Conservation (phyloP, 2,329 filamentous ascomycete species). For the Aspergillus sp. region DNA sequence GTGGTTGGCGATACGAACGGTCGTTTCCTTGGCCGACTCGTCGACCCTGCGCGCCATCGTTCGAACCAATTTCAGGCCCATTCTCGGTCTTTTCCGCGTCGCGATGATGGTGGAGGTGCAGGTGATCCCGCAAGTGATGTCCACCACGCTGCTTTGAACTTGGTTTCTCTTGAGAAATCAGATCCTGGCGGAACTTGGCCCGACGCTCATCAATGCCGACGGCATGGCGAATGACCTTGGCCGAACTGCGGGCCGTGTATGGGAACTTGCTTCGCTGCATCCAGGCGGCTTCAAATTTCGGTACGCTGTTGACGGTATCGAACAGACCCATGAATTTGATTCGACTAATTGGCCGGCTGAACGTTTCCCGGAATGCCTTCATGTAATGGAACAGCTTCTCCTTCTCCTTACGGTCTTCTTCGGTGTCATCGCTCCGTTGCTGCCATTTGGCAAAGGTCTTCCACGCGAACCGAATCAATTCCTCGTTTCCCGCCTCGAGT, state of each 20-base stretch:
- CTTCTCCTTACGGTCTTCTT: slow-evolving; percentile 19
- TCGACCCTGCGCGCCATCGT: slow-evolving; percentile 12
- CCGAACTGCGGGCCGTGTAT: slow-evolving; percentile 44
- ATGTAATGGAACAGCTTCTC: slow-evolving; percentile 60
- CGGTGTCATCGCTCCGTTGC: slow-evolving; percentile 17
- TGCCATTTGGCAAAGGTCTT: slow-evolving; percentile 60
- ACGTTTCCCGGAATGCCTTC: slow-evolving; percentile 72
- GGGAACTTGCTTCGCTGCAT: slow-evolving; percentile 74
- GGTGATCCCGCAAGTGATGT: slow-evolving; percentile 12
- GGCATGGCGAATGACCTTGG: slow-evolving; percentile 47
- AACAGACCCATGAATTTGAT: slow-evolving; percentile 72
- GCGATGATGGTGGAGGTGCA: slow-evolving; percentile 15
- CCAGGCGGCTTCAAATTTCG: slow-evolving; percentile 59
- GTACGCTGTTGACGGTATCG: slow-evolving; percentile 73
- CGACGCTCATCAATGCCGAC: slow-evolving; percentile 50
- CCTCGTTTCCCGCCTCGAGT: slow-evolving; percentile 66
- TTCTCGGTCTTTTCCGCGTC: slow-evolving; percentile 11
- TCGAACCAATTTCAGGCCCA: slow-evolving; percentile 24
- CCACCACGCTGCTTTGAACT: slow-evolving; percentile 14
- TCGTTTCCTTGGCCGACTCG: slow-evolving; percentile 3
- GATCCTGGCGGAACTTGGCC: slow-evolving; percentile 50
- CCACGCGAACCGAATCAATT: slow-evolving; percentile 72
- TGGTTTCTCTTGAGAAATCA: slow-evolving; percentile 40
- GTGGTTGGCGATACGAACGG: background rate
- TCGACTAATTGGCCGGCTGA: slow-evolving; percentile 62